These are phyloP conservation scores for Ottelia alismoides DNA, from an alignment of 106 monocot species.

Conservation along the genomic window DNA sequence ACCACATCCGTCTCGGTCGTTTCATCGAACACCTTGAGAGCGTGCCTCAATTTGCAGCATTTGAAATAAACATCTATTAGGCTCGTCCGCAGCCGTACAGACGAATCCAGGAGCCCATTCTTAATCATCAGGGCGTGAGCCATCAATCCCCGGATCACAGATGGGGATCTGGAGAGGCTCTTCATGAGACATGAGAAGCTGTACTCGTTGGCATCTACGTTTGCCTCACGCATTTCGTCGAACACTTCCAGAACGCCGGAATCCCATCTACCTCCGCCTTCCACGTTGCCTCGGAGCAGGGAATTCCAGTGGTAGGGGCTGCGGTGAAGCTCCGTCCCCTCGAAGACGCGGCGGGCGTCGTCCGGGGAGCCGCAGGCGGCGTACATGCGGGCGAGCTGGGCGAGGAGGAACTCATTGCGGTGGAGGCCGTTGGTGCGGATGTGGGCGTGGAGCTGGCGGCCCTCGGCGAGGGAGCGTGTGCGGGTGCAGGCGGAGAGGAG, in stretches of 20 bases:
- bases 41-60: slow-evolving; percentile 43
- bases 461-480: slow-evolving; percentile 13
- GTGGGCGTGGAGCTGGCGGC: slow-evolving; percentile 57
- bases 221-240: slow-evolving; percentile 37
- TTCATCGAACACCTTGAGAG: slow-evolving; percentile 50
- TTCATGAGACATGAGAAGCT: slow-evolving; percentile 73
- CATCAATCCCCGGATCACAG: slow-evolving; percentile 34
- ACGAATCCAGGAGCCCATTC: no score
- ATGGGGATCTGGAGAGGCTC: slow-evolving; percentile 65
- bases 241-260: slow-evolving; percentile 25
- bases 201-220: slow-evolving; percentile 58
- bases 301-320: slow-evolving; percentile 66
- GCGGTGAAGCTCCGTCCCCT: slow-evolving; percentile 1
- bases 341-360: slow-evolving; percentile 36
- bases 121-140: slow-evolving; percentile 45
- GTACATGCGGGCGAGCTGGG: slow-evolving; percentile 64
- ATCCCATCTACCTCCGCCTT: slow-evolving; percentile 30
- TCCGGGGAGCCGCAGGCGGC: slow-evolving; percentile 36
- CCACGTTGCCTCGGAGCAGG: slow-evolving; percentile 41
- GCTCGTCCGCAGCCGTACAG: slow-evolving; percentile 34
- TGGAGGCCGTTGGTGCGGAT: slow-evolving; percentile 42
- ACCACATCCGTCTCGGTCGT: slow-evolving; percentile 43
- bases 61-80: slow-evolving; percentile 90
- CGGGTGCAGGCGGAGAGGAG: slow-evolving; percentile 62
- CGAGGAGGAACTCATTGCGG: slow-evolving; percentile 47